Conservation (phyloP, 768 basidiomycete genomes). For the Agrocybe pediades region DNA sequence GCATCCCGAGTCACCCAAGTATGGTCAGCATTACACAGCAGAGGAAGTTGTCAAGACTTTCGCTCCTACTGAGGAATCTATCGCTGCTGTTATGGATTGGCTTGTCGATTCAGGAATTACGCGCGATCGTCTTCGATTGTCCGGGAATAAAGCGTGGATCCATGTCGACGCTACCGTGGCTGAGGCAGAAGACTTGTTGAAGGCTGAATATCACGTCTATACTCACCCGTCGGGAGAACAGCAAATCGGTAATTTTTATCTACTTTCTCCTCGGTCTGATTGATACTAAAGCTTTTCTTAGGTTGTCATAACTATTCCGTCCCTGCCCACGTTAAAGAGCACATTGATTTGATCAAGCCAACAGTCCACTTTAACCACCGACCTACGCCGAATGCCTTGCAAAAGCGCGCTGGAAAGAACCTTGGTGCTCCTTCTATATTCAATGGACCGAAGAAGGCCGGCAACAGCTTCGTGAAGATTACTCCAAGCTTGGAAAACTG, state of each 20-base stretch:
- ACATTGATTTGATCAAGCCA: constrained; percentile 45
- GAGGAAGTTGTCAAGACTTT: constrained; percentile 46
- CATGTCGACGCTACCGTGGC: constrained; percentile 40
- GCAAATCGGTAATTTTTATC: constrained; percentile 36
- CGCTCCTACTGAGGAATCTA: constrained; percentile 41
- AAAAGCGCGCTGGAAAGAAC: constrained; percentile 13
- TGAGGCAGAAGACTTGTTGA: constrained; percentile 43
- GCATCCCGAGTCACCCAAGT: constrained; percentile 50
- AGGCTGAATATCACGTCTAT: constrained; percentile 49
- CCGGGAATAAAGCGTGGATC: constrained; percentile 42
- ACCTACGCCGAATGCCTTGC: constrained; percentile 20
- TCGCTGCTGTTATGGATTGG: constrained; percentile 45
- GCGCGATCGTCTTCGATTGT: constrained; percentile 36
- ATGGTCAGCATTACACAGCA: constrained; percentile 52
- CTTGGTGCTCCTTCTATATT: constrained; percentile 17
- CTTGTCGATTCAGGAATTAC: constrained; percentile 41
- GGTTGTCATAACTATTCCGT: constrained; percentile 41
- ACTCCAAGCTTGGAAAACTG: constrained; percentile 27
- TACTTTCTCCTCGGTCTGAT: neutral
- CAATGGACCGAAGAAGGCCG: constrained; percentile 22
- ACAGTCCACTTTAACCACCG: constrained; percentile 42
- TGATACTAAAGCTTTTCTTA: constrained; percentile 28
- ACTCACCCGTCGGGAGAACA: constrained; percentile 39
- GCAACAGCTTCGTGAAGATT: constrained; percentile 17
- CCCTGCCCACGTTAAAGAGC: constrained; percentile 38